Percentiles rank a stretch among this genome's conserved stretches.
phyloP scores from a whole-genome alignment of 2,329 filamentous ascomycete species.

The Knufia petricola region DNA sequence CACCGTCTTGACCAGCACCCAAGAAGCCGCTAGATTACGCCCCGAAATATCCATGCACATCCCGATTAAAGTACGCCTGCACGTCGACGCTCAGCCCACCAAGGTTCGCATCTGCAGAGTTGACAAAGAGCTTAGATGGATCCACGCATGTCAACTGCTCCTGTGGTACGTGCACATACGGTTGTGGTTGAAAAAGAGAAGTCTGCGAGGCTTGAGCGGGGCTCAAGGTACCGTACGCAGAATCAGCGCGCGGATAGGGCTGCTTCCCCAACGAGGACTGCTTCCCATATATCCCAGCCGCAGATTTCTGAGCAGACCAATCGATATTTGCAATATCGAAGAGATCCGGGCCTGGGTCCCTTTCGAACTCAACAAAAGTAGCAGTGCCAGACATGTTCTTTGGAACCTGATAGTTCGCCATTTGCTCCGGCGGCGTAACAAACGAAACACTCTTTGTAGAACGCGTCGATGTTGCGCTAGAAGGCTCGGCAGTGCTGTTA shows the following conservation, averaged over 20 bases:
- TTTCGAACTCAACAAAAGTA: neutral
- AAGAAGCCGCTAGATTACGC: neutral
- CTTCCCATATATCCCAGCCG: neutral
- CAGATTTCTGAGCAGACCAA: neutral
- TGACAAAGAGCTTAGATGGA: neutral
- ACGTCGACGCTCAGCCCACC: neutral
- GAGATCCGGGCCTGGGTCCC: neutral
- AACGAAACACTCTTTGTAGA: constrained; percentile 8
- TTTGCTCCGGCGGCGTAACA: neutral
- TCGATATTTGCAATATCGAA: neutral
- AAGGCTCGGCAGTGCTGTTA: neutral
- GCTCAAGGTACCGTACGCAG: constrained; percentile 5
- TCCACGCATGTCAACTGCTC: constrained; percentile 1
- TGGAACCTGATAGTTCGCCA: neutral
- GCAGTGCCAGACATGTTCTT: neutral
- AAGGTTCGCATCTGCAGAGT: neutral
- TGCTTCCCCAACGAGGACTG: neutral
- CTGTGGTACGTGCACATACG: neutral
- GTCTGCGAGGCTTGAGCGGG: constrained; percentile 1
- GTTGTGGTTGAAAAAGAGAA: neutral
- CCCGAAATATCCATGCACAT: neutral
- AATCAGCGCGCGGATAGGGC: neutral
- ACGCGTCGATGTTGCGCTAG: constrained; percentile 3
- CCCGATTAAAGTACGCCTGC: constrained; percentile 2
- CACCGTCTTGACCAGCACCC: neutral